phyloP scores from a whole-genome alignment of 108 stramenopile genomes.

The Seminavis robusta region DNA sequence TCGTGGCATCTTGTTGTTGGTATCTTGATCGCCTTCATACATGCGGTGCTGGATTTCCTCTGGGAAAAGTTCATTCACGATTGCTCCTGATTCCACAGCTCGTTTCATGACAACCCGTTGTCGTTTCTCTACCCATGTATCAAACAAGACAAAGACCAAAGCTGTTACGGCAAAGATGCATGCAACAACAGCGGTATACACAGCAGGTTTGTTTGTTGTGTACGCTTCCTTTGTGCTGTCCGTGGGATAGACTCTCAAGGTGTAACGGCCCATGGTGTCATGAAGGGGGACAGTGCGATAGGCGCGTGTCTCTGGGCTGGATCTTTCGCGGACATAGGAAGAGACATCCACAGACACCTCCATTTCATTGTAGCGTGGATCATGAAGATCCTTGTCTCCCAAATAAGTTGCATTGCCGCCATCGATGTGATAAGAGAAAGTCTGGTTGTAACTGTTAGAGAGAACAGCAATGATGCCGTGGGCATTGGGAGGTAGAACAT shows the following conservation, averaged over 20 bases:
- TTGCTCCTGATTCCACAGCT: too few relatives aligned
- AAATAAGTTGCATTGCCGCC: not conserved
- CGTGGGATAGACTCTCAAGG: conserved; percentile 39
- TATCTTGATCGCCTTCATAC: too few relatives aligned
- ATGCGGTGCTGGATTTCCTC: too few relatives aligned
- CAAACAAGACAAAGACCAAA: conserved; percentile 35
- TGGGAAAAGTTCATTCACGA: too few relatives aligned
- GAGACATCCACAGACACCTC: not conserved
- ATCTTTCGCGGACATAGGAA: not conserved
- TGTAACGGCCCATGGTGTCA: not conserved
- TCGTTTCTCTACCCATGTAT: conserved; percentile 37
- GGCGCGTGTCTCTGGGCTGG: not conserved
- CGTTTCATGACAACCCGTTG: conserved; percentile 27
- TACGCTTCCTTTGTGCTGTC: conserved; percentile 25
- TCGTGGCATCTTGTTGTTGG: too few relatives aligned
- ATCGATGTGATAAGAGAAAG: not conserved
- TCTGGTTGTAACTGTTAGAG: not conserved
- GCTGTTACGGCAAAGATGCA: conserved; percentile 41
- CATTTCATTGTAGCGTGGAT: not conserved
- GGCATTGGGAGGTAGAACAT: not conserved
- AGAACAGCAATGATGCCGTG: not conserved
- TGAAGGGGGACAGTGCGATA: not conserved
- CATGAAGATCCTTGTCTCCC: not conserved
- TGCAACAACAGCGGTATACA: conserved; percentile 27
- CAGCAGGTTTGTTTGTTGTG: conserved; percentile 25